A percentile compares a stretch with the other conserved stretches of the same genome.
phyloP scores from a whole-genome alignment of 257 asterid genomes.

The Leonotis leonurus region DNA sequence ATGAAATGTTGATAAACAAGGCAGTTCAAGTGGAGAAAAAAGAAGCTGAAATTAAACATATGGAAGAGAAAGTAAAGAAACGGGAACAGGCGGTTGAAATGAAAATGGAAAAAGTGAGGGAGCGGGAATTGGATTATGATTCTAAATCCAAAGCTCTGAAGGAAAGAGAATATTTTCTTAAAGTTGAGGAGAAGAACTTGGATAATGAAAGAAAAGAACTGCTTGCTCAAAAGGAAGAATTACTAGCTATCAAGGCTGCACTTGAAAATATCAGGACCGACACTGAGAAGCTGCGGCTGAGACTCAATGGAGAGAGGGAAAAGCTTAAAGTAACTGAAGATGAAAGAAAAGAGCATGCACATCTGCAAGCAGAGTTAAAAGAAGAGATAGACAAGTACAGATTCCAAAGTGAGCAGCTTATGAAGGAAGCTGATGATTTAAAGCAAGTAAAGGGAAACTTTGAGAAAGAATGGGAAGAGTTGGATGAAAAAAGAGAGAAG shows the following conservation, averaged over 20 bases:
- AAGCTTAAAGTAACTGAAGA: slow-evolving; percentile 74
- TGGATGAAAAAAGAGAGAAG: slow-evolving; percentile 62
- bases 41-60: slow-evolving; percentile 72
- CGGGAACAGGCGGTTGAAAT: slow-evolving; percentile 77
- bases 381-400: slow-evolving; percentile 78
- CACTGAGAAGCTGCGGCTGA: slow-evolving; percentile 46
- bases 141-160: slow-evolving; percentile 57
- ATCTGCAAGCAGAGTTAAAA: slow-evolving; percentile 69
- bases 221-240: slow-evolving; percentile 52
- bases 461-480: slow-evolving; percentile 95
- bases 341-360: slow-evolving; percentile 62
- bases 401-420: slow-evolving; percentile 54
- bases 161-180: slow-evolving; percentile 71
- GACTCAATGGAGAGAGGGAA: slow-evolving; percentile 55
- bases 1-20: slow-evolving; percentile 62
- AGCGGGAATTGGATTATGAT: slow-evolving; percentile 59
- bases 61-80: slow-evolving; percentile 82
- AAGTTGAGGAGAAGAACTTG: slow-evolving; percentile 57
- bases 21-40: slow-evolving; percentile 67
- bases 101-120: slow-evolving; percentile 66
- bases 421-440: slow-evolving; percentile 68
- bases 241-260: slow-evolving; percentile 47
- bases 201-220: slow-evolving; percentile 51
- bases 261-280: slow-evolving; percentile 64
- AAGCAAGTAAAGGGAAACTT: slow-evolving; percentile 81